Evolutionary conservation across 805 yeast species (phyloP), one percentile per base, ranked within the genome.

Genomic region (Ogataea trehaloabstinens): DNA sequence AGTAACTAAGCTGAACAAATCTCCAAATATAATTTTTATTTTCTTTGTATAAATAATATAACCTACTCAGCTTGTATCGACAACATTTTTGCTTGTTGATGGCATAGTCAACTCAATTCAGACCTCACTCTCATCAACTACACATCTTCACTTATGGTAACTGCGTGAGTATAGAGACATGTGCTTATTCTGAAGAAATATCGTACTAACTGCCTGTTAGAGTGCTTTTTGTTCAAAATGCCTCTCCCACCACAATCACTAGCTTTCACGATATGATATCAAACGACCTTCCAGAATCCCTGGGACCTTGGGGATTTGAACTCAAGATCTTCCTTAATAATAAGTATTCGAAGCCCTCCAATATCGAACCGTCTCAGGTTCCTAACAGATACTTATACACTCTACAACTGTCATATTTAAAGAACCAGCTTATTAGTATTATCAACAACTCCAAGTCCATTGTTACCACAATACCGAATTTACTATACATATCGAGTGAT

Each of bases 231-330:
- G 70, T 68, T 1, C 65, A 64, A 30, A 67, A 70, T 46, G 72
- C 75, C 4, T 54, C 72, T 3, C 82, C 85, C 2, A 80, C 75
- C 35, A 73, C 84, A 4, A 82, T 85, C 22, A 68, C 85, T 0
- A 73, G 75, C 31, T 76, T 84, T 51, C 89, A 84, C 55, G 95
- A 86, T 57, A 72, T 74, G 40, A 70, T 86, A 12, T 73, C 83
- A 4, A 82, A 82, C 49, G 80, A 79, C 44, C 67, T 82, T 12
- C 90, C 93, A 1, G 67, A 72, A 13, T 52, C 71, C 2, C 63
- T 74, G 20, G 88, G 78, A 2, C 71, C 78, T 31, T 85, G 95
- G 95, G 68, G 66, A 29, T 80, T 84, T 49, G 85, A 76, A 36
- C 70, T 84, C 47, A 80, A 76, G 51, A 75, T 86, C 25, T 85